Evolutionary conservation across 352 stramenopile genomes (phyloP).

Genomic region (Phytophthora meadii): DNA sequence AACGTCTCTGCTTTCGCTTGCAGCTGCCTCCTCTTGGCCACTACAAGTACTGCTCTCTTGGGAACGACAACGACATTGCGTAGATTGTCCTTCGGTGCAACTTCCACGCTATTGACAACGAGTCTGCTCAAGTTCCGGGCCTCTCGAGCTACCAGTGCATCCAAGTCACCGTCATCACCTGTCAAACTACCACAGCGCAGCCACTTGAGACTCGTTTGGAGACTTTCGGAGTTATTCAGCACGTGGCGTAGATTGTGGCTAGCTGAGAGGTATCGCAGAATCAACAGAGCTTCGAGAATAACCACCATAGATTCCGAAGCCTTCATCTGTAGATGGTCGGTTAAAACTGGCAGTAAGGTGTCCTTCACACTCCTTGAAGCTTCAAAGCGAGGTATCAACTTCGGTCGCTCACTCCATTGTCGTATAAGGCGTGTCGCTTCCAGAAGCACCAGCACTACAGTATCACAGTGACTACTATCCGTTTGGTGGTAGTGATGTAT

Average conservation of each 20-base stretch:
- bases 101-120: neutral
- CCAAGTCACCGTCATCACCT: slow-evolving; percentile 24
- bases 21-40: neutral
- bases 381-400: slow-evolving; percentile 12
- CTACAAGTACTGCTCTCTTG: neutral
- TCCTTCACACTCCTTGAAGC: slow-evolving; percentile 7
- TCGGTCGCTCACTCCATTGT: slow-evolving; percentile 31
- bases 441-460: slow-evolving; percentile 16
- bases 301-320: slow-evolving; percentile 7
- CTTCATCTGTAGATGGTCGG: slow-evolving; percentile 14
- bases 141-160: slow-evolving; percentile 29
- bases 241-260: neutral
- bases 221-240: slow-evolving; percentile 4
- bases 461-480: neutral
- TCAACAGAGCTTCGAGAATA: slow-evolving; percentile 25
- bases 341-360: slow-evolving; percentile 14
- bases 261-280: slow-evolving; percentile 19
- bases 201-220: slow-evolving; percentile 25
- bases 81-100: neutral
- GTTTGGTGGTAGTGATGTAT: slow-evolving; percentile 17
- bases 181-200: slow-evolving; percentile 2
- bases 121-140: slow-evolving; percentile 12
- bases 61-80: neutral
- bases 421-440: slow-evolving; percentile 29
- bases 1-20: slow-evolving; percentile 14